These are phyloP conservation scores for Triangularia setosa DNA, from an alignment of 2,329 filamentous ascomycete species.

Conservation along the genomic window DNA sequence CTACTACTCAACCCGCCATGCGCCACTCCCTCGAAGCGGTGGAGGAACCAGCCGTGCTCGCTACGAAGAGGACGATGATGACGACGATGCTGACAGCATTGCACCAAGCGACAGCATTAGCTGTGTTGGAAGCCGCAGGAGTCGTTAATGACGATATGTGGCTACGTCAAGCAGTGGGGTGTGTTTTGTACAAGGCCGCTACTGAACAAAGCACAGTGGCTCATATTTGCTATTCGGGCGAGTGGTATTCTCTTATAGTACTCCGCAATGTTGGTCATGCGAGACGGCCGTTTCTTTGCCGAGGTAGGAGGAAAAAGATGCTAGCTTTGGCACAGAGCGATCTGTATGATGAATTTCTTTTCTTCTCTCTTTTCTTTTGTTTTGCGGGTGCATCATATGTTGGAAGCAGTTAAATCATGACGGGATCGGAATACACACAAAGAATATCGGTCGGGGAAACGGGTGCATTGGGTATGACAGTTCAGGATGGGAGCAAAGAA, in stretches of 20 bases:
- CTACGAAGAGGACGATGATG: slow-evolving; percentile 34
- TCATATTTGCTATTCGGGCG: neutral
- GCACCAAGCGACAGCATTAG: slow-evolving; percentile 61
- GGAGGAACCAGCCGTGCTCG: slow-evolving; percentile 37
- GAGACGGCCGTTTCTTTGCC: neutral
- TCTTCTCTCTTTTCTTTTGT: neutral
- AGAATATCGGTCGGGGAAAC: neutral
- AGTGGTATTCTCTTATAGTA: neutral
- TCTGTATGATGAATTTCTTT: neutral
- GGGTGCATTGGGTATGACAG: neutral
- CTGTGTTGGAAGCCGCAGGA: slow-evolving; percentile 48
- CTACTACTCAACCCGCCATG: slow-evolving; percentile 19
- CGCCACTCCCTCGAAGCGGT: slow-evolving; percentile 39
- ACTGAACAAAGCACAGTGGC: too few relatives aligned
- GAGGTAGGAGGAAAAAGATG: neutral
- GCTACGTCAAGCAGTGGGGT: neutral
- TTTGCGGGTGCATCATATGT: neutral
- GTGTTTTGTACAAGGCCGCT: neutral
- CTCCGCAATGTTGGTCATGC: neutral
- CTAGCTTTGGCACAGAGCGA: neutral
- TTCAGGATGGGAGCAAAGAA: neutral
- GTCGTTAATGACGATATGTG: slow-evolving; percentile 18
- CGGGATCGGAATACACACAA: neutral
- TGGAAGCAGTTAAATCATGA: neutral
- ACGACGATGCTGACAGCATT: slow-evolving; percentile 51